Evolutionary conservation across 139 green algal species (phyloP).

Genomic region (Coelastrella sp.): DNA sequence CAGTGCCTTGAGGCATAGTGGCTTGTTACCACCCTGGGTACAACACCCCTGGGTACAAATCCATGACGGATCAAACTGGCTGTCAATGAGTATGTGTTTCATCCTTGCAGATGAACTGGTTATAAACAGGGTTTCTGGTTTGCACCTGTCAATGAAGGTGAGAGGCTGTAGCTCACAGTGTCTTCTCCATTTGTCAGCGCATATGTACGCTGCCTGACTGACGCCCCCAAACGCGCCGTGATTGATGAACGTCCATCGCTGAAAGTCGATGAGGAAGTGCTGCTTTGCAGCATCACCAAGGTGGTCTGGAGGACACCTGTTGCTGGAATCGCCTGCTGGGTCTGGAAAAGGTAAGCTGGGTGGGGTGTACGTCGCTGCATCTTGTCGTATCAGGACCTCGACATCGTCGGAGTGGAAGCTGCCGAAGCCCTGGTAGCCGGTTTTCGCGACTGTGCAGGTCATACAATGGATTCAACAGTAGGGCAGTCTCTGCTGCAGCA

Average conservation of each 20-base stretch:
- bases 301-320: background rate
- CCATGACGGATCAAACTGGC: background rate
- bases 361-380: background rate
- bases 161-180: conserved; percentile 79
- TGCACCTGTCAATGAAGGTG: conserved; percentile 64
- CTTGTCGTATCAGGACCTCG: conserved; percentile 60
- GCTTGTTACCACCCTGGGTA: background rate
- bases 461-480: background rate
- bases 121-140: background rate
- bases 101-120: background rate
- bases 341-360: background rate
- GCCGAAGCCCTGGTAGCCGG: conserved; percentile 71
- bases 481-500: no score
- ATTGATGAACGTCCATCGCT: conserved; percentile 72
- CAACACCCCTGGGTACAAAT: background rate
- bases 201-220: conserved; percentile 51
- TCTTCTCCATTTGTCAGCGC: conserved; percentile 66
- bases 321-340: background rate
- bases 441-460: background rate
- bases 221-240: conserved; percentile 78
- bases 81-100: background rate
- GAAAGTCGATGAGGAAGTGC: conserved; percentile 79
- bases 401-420: conserved; percentile 69
- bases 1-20: no score
- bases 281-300: conserved; percentile 5